Base-by-base conservation (phyloP, 345 rosid genomes). In the Sonneratia alba region DNA sequence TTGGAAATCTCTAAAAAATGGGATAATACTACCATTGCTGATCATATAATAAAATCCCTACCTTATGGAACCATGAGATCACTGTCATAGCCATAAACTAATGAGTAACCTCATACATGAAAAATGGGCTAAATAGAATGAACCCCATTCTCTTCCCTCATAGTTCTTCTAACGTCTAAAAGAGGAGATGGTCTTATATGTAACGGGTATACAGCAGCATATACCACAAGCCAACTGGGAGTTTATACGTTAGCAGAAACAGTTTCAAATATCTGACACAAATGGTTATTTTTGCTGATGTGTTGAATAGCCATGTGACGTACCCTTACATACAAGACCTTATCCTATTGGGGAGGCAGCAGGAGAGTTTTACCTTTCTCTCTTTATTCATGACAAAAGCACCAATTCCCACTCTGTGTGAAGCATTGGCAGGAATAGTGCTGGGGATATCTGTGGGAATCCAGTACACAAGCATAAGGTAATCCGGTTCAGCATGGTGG, bases 401-500 rank as follows among this genome's bases (percentile, higher is more conserved):
- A 70, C 91, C 91, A 32, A 90, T 70, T 59, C 95, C 96, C 0
- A 90, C 86, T 48, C 88, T 72, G 73, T 92, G 96, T 16, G 96
- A 82, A 66, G 98, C 96, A 73, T 90, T 88, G 63, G 49, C 68
- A 18, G 97, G 97, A 55, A 93, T 56, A 2, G 86, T 81, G 72
- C 81, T 81, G 4, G 74, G 40, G 7, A 73, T 72, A 0, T 76
- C 19, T 42, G 45, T 42, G 5, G 87, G 71, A 69, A 90, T 77
- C 98, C 98, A 93, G 18, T 74, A 24, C 3, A 87, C 93, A 38
- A 93, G 85, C 98, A 93, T 93, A 74, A 90, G 51, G 76, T 89
- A 93, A 27, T 84, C 82, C 45, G 86, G 74, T 73, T 76, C 79
- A 0, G 79, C 79, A 47, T 76, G 79, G 27, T 76, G 79, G 34